phyloP scores from a whole-genome alignment of 2,329 filamentous ascomycete genomes.

The Monosporascus sp. region DNA sequence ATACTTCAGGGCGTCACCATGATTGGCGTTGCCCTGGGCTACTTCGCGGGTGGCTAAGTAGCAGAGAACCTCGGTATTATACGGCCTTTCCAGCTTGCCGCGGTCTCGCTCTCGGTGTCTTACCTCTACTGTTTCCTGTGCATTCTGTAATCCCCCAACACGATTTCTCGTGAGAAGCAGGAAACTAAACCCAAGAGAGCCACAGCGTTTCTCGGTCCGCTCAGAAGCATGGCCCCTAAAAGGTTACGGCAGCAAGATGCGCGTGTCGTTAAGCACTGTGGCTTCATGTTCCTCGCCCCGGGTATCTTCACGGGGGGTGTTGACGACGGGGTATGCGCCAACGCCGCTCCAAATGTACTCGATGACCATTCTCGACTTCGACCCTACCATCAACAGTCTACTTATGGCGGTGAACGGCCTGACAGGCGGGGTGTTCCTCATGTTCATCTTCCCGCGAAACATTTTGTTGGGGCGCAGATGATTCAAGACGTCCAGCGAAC shows the following conservation, averaged over 20 bases:
- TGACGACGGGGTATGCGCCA: slow-evolving; percentile 18
- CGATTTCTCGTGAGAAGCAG: slow-evolving; percentile 9
- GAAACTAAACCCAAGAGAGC: slow-evolving; percentile 7
- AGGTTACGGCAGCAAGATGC: slow-evolving; percentile 13
- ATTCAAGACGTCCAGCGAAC: slow-evolving; percentile 6
- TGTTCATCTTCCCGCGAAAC: slow-evolving; percentile 22
- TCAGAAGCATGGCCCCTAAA: slow-evolving; percentile 14
- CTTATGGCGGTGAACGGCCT: slow-evolving; percentile 14
- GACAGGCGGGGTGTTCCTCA: slow-evolving; percentile 18
- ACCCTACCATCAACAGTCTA: slow-evolving; percentile 15
- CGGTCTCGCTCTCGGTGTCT: slow-evolving; percentile 9
- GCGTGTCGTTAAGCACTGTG: slow-evolving; percentile 12
- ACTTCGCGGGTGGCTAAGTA: slow-evolving; percentile 14
- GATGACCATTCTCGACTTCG: slow-evolving; percentile 16
- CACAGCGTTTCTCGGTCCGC: slow-evolving; percentile 8
- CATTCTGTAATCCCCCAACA: slow-evolving; percentile 16
- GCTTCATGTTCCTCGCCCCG: slow-evolving; percentile 13
- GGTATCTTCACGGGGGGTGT: slow-evolving; percentile 18
- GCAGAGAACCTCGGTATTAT: slow-evolving; percentile 14
- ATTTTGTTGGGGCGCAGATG: slow-evolving; percentile 14
- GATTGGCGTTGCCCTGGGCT: slow-evolving; percentile 15
- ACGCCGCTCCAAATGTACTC: slow-evolving; percentile 21
- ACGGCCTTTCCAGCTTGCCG: slow-evolving; percentile 18
- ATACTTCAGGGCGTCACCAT: slow-evolving; percentile 22
- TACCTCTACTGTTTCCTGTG: slow-evolving; percentile 13